These are phyloP conservation scores for Tylopilus sp. DNA, from an alignment of 1,284 basidiomycete species.

Conservation along the genomic window DNA sequence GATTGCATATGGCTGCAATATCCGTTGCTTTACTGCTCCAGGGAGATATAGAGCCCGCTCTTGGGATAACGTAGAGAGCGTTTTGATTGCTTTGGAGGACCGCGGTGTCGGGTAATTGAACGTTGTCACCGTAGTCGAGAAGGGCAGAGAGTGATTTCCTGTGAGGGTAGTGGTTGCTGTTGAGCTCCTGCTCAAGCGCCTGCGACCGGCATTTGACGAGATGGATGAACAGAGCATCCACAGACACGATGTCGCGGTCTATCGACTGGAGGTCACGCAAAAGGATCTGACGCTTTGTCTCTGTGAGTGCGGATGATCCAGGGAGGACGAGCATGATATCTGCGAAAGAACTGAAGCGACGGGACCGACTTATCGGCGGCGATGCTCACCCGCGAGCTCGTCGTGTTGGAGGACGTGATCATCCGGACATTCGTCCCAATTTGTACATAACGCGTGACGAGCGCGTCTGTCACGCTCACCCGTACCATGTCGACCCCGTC, in stretches of 20 bases:
- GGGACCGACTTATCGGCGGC: neutral
- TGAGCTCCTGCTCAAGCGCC: conserved; percentile 51
- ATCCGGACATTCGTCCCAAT: neutral
- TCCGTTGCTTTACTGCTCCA: conserved; percentile 99
- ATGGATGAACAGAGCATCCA: conserved; percentile 89
- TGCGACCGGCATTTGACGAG: conserved; percentile 67
- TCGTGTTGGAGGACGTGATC: conserved; percentile 6
- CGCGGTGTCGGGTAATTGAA: conserved; percentile 49
- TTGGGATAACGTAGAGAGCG: conserved; percentile 74
- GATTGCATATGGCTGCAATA: conserved; percentile 85
- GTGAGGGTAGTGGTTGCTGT: conserved; percentile 44
- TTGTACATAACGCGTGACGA: conserved; percentile 27
- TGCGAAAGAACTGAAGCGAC: conserved; percentile 9
- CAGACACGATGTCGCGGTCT: conserved; percentile 55
- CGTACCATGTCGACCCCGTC: conserved; percentile 22
- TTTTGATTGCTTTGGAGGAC: conserved; percentile 43
- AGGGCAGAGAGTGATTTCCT: conserved; percentile 68
- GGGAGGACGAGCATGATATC: conserved; percentile 62
- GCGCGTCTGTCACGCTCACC: conserved; percentile 26
- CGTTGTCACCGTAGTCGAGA: conserved; percentile 86
- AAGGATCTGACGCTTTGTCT: conserved; percentile 68
- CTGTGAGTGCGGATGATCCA: conserved; percentile 74
- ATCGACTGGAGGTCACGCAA: conserved; percentile 61
- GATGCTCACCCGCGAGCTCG: conserved; percentile 15
- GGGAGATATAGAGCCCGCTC: conserved; percentile 80